phyloP scores from a whole-genome alignment of 2,329 filamentous ascomycete genomes.

The Fusarium euwallaceae region DNA sequence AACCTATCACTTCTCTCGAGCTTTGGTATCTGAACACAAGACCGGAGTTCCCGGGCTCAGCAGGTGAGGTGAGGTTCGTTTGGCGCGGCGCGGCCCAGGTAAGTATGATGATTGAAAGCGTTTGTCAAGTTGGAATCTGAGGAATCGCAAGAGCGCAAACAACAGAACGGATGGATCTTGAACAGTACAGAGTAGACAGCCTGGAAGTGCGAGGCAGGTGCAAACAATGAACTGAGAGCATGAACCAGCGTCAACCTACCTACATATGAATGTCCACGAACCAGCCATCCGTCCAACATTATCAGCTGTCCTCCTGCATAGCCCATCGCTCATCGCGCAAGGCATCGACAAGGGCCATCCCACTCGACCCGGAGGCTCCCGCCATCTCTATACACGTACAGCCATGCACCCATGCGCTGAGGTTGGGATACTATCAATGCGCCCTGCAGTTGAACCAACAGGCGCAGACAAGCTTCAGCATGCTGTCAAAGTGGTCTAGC shows the following conservation, averaged over 20 bases:
- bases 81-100: neutral
- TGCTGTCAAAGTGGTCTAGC: neutral
- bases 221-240: slow-evolving; percentile 8
- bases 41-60: neutral
- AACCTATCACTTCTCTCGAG: neutral
- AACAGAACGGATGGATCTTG: neutral
- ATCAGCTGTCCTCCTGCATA: slow-evolving; percentile 9
- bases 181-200: neutral
- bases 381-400: neutral
- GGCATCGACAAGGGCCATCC: neutral
- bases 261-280: neutral
- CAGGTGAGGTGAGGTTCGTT: neutral
- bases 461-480: neutral
- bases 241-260: neutral
- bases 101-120: neutral
- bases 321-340: neutral
- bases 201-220: slow-evolving; percentile 14
- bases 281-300: neutral
- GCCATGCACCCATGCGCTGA: slow-evolving; percentile 3
- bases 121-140: neutral
- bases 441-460: slow-evolving; percentile 10
- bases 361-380: neutral
- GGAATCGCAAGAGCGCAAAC: neutral
- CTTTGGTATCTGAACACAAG: neutral
- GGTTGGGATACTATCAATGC: slow-evolving; percentile 5